phyloP scores from a whole-genome alignment of 257 asterid species.

The Coffea eugenioides region DNA sequence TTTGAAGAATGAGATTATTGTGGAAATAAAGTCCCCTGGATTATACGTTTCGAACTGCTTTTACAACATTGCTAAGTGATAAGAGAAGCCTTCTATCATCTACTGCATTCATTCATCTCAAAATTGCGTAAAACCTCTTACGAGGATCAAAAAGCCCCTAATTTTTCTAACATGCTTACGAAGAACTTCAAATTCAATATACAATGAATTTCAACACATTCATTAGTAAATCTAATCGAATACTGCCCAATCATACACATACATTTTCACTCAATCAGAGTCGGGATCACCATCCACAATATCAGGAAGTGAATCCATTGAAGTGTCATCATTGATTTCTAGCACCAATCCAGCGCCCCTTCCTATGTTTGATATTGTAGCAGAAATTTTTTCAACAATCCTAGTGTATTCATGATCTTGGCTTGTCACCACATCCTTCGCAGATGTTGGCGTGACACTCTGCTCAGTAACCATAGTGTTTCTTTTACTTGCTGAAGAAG shows the following conservation, averaged over 20 bases:
- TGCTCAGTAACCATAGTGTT: conserved; percentile 15
- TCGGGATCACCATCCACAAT: conserved; percentile 80
- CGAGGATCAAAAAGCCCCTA: neutral
- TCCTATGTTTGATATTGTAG: conserved; percentile 19
- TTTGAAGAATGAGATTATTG: too few relatives aligned
- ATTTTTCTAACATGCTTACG: neutral
- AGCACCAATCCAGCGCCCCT: conserved; percentile 27
- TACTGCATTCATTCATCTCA: neutral
- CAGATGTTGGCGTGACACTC: conserved; percentile 21
- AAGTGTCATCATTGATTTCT: conserved; percentile 36
- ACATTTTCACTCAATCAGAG: conserved; percentile 38
- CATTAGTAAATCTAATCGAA: neutral
- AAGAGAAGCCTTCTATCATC: neutral
- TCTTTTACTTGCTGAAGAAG: conserved; percentile 9
- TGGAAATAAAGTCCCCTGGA: too few relatives aligned
- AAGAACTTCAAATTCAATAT: neutral
- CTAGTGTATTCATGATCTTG: conserved; percentile 17
- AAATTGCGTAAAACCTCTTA: neutral
- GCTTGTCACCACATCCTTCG: conserved; percentile 19
- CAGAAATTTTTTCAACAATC: conserved; percentile 32
- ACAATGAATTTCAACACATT: neutral
- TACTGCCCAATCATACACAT: neutral
- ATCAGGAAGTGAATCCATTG: conserved; percentile 54
- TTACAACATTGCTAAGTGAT: neutral
- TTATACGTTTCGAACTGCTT: too few relatives aligned